Percentiles rank a stretch among this genome's conserved stretches.
phyloP scores from a whole-genome alignment of 1,284 basidiomycete genomes.

The Ganoderma sp. region DNA sequence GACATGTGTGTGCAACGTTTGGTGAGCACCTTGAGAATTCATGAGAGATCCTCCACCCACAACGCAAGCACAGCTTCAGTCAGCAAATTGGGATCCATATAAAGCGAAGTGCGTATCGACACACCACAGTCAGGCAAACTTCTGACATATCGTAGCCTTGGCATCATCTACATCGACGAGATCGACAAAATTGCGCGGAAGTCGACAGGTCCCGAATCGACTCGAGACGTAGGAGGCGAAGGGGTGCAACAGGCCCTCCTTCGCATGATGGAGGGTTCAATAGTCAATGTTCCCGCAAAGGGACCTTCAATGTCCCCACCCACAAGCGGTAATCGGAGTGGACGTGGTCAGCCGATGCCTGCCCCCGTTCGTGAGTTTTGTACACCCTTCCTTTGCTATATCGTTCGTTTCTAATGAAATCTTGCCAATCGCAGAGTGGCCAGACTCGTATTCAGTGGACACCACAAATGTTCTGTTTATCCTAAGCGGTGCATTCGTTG shows the following conservation, averaged over 20 bases:
- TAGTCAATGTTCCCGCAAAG: conserved; percentile 82
- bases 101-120: conserved; percentile 63
- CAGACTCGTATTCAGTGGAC: conserved; percentile 77
- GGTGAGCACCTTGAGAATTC: conserved; percentile 43
- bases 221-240: conserved; percentile 93
- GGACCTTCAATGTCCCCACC: conserved; percentile 56
- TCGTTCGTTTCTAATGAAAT: neutral
- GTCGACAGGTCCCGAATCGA: conserved; percentile 66
- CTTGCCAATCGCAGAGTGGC: conserved; percentile 52
- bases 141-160: conserved; percentile 58
- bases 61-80: conserved; percentile 64
- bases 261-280: conserved; percentile 91
- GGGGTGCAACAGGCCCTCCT: conserved; percentile 94
- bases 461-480: conserved; percentile 92
- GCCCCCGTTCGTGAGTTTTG: conserved; percentile 26
- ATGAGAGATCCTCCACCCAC: neutral
- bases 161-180: conserved; percentile 97
- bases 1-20: conserved; percentile 88
- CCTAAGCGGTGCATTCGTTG: conserved; percentile 92
- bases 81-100: conserved; percentile 85
- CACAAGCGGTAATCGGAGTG: conserved; percentile 52
- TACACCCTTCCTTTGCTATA: neutral
- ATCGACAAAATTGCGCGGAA: conserved; percentile 91
- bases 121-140: neutral
- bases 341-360: conserved; percentile 39